A percentile compares a stretch with the other conserved stretches of the same genome.
Conservation (phyloP, 2,329 filamentous ascomycete genomes). For the Claviceps purpurea region DNA sequence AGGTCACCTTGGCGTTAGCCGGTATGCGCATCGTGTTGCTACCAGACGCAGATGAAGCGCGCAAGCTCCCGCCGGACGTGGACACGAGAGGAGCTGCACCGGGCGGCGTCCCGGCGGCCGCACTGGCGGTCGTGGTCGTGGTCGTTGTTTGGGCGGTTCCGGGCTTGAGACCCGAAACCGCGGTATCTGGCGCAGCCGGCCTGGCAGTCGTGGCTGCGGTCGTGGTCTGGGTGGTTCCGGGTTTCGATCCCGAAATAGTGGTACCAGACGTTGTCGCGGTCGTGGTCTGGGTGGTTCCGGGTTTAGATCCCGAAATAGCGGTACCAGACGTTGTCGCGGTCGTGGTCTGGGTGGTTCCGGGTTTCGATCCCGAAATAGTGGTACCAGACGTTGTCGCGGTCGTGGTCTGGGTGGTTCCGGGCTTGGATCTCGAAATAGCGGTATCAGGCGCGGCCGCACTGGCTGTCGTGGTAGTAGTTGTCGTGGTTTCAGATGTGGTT, state of each 20-base stretch:
- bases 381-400: slow-evolving; percentile 21
- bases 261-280: slow-evolving; percentile 14
- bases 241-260: slow-evolving; percentile 21
- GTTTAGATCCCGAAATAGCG: slow-evolving; percentile 20
- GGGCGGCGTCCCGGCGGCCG: slow-evolving; percentile 13
- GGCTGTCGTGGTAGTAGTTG: slow-evolving; percentile 9
- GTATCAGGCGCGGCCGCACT: slow-evolving; percentile 23
- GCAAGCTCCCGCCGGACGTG: slow-evolving; percentile 11
- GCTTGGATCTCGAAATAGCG: slow-evolving; percentile 21
- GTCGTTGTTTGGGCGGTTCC: slow-evolving; percentile 16
- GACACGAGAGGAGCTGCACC: slow-evolving; percentile 13
- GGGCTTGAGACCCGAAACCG: slow-evolving; percentile 22
- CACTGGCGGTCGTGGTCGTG: slow-evolving; percentile 13
- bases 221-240: slow-evolving; percentile 18
- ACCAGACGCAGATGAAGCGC: slow-evolving; percentile 7
- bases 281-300: too few relatives aligned
- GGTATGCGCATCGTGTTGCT: background rate
- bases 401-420: slow-evolving; percentile 18
- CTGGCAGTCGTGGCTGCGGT: slow-evolving; percentile 11
- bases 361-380: slow-evolving; percentile 21
- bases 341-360: slow-evolving; percentile 18
- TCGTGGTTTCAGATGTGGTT: slow-evolving; percentile 22
- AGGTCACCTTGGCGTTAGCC: slow-evolving; percentile 4
- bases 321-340: slow-evolving; percentile 20
- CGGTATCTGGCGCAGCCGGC: slow-evolving; percentile 22